Evolutionary conservation across 768 basidiomycete genomes (phyloP).

Genomic region (Psilocybe azurescens): DNA sequence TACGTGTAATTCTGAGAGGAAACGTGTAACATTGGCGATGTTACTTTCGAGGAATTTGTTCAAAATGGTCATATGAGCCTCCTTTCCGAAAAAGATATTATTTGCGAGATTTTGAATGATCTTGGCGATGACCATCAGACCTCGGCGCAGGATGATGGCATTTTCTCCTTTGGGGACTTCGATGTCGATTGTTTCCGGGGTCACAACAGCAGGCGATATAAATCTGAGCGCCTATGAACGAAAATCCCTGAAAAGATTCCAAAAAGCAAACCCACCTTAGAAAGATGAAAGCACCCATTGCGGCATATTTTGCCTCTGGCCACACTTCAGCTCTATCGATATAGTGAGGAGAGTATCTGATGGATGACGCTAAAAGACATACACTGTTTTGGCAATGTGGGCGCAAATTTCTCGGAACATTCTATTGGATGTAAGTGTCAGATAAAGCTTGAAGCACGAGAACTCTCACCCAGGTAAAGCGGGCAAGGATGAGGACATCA

Average conservation of each 20-base stretch:
- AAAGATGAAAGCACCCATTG: slow-evolving; percentile 91
- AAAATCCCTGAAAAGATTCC: neutral
- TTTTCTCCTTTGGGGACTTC: slow-evolving; percentile 71
- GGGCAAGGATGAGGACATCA: slow-evolving; percentile 73
- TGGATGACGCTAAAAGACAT: slow-evolving; percentile 33
- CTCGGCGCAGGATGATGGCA: slow-evolving; percentile 62
- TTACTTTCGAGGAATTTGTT: slow-evolving; percentile 78
- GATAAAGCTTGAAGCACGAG: neutral
- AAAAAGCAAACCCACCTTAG: slow-evolving; percentile 58
- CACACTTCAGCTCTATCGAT: slow-evolving; percentile 59
- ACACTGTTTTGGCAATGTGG: slow-evolving; percentile 83
- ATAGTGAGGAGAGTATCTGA: neutral
- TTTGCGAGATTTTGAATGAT: slow-evolving; percentile 94
- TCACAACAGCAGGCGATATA: slow-evolving; percentile 89
- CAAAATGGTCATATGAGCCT: slow-evolving; percentile 81
- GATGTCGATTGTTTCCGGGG: slow-evolving; percentile 85
- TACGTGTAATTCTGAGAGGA: slow-evolving; percentile 78
- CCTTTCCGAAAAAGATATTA: slow-evolving; percentile 93
- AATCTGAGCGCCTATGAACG: slow-evolving; percentile 54
- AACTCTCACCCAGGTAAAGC: slow-evolving; percentile 72
- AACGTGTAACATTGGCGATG: slow-evolving; percentile 75
- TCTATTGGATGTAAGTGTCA: slow-evolving; percentile 39
- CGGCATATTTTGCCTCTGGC: slow-evolving; percentile 82
- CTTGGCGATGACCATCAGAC: slow-evolving; percentile 87
- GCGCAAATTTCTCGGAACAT: slow-evolving; percentile 89